Evolutionary conservation across 78 protist genomes (phyloP).

Genomic region (Cyanophora paradoxa): DNA sequence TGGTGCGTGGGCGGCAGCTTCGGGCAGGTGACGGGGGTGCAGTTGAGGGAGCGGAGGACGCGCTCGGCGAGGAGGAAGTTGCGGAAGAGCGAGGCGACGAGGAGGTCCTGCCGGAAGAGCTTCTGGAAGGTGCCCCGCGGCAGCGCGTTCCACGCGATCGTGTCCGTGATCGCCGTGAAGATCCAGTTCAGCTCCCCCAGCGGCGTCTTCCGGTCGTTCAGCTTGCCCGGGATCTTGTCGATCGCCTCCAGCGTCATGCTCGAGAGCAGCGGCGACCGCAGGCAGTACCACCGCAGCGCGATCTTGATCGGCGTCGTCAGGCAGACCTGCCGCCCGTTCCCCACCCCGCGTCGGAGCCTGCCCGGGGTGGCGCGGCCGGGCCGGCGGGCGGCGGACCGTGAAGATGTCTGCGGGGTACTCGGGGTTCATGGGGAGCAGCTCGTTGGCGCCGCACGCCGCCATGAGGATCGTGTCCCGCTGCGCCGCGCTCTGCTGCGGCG

Average conservation of each 20-base stretch:
- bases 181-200: conserved; percentile 95
- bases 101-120: conserved; percentile 89
- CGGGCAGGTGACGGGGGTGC: conserved; percentile 92
- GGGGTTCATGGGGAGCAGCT: conserved; percentile 80
- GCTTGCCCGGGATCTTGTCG: conserved; percentile 55
- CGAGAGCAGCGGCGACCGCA: conserved; percentile 33
- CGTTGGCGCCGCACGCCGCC: conserved; percentile 85
- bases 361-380: too few species aligned
- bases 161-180: conserved; percentile 97
- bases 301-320: conserved; percentile 93
- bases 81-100: conserved; percentile 88
- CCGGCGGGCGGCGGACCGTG: too few species aligned
- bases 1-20: conserved; percentile 70
- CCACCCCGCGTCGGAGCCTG: too few species aligned
- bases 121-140: conserved; percentile 62
- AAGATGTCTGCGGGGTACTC: conserved; percentile 93
- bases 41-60: conserved; percentile 70
- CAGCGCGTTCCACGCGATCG: conserved; percentile 94
- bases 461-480: conserved; percentile 55
- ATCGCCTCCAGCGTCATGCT: neutral
- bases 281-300: conserved; percentile 77
- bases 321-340: too few species aligned
- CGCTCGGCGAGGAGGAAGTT: conserved; percentile 95
- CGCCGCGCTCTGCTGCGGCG: neutral
- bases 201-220: conserved; percentile 75